Evolutionary conservation across 2,329 filamentous ascomycete genomes (phyloP), one percentile per base, ranked within the genome.

Genomic region (Colletotrichum neosansevieriae): DNA sequence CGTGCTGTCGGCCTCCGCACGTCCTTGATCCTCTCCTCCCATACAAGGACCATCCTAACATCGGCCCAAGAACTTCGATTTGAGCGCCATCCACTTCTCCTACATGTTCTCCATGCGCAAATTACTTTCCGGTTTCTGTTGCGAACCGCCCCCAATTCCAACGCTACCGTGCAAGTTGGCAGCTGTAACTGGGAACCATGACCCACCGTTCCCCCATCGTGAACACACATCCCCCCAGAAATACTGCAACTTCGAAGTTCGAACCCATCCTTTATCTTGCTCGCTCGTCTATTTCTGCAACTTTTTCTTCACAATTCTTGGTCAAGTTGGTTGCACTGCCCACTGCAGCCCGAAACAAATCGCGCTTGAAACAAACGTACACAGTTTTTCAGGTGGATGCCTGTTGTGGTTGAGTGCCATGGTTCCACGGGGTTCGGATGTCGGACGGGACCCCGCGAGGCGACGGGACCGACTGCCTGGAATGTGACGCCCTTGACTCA

Each of bases 21-120:
- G 38, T 53, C 57, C 32, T 38, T n/a, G 21, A 7, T 36, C 19
- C 32, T 11, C 21, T 19, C 19, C 32, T 11, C 21, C 19, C 6
- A 15, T 62, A 32, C 63, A 66, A 56, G 62, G 56, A 21, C 38
- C 40, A 56, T 54, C 63, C 58, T 29, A 42, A 62, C 19, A n/a
- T 34, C 47, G 38, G 17, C 40, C 47, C 58, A 15, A 42, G 21
- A 19, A 24, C 61, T 19, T 42, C 61, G 17, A 2, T 24, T 9
- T n/a, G 19, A 17, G 17, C 15, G 17, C 45, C 10, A 3, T 34
- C 49, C 38, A 9, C 51, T 34, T n/a, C n/a, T n/a, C n/a, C n/a
- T 2, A 6, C n/a, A 29, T 47, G 13, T 32, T 32, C n/a, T 32
- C 32, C 29, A 34, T 63, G 42, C 53, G 42, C 13, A 44, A 45